Percentiles rank a stretch among this genome's conserved stretches.
Conservation (phyloP, 106 monocot genomes). For the Dendrobium huoshanense region DNA sequence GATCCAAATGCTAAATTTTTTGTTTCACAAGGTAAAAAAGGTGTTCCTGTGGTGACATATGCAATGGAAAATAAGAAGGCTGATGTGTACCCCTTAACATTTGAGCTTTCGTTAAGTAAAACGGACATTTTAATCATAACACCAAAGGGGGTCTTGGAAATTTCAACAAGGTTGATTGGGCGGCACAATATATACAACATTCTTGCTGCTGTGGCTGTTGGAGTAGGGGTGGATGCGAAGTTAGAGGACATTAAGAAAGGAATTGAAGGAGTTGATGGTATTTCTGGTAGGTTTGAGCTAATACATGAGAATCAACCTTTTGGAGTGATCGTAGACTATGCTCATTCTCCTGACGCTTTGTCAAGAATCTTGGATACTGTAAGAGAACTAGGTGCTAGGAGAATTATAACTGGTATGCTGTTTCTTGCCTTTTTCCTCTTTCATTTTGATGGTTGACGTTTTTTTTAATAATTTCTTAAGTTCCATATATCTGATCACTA, state of each 20-base stretch:
- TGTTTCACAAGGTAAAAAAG: slow-evolving; percentile 8
- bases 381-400: slow-evolving; percentile 25
- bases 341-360: slow-evolving; percentile 35
- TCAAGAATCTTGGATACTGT: slow-evolving; percentile 27
- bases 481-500: neutral
- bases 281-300: slow-evolving; percentile 27
- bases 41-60: slow-evolving; percentile 21
- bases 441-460: neutral
- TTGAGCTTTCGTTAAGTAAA: slow-evolving; percentile 17
- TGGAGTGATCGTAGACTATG: slow-evolving; percentile 28
- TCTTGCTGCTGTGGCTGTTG: slow-evolving; percentile 30
- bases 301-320: slow-evolving; percentile 25
- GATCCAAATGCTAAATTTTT: slow-evolving; percentile 22
- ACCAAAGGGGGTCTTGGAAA: slow-evolving; percentile 18
- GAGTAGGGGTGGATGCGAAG: slow-evolving; percentile 10
- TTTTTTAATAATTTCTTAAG: neutral
- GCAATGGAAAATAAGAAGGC: slow-evolving; percentile 24
- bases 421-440: slow-evolving; percentile 1
- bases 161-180: slow-evolving; percentile 28
- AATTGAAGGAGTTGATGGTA: slow-evolving; percentile 18
- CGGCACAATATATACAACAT: slow-evolving; percentile 27
- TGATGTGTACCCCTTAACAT: slow-evolving; percentile 16
- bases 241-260: slow-evolving; percentile 21
- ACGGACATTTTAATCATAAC: slow-evolving; percentile 17
- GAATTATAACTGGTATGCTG: slow-evolving; percentile 34